A percentile compares a stretch with the other conserved stretches of the same genome.
Conservation (phyloP, 345 rosid species). For the Eucalyptus urophylla region DNA sequence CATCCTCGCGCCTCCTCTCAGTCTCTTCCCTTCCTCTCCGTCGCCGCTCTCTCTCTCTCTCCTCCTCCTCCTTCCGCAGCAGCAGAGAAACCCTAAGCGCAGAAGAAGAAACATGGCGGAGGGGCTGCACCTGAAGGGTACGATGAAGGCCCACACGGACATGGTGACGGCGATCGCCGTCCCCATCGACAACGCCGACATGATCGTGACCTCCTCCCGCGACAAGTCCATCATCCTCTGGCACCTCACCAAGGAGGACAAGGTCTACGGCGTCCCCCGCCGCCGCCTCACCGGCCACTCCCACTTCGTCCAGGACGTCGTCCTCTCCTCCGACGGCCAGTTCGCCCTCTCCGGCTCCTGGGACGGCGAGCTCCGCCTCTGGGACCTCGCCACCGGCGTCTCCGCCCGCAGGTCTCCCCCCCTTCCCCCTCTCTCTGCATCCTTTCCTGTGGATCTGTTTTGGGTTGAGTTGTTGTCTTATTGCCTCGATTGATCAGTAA, state of each 20-base stretch:
- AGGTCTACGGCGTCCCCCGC: conserved; percentile 67
- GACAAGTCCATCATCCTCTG: conserved; percentile 91
- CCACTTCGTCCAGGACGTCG: conserved; percentile 86
- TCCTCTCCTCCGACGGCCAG: conserved; percentile 90
- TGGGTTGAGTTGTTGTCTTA: not conserved
- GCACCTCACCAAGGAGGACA: conserved; percentile 79
- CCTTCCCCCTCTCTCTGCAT: not conserved
- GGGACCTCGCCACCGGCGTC: conserved; percentile 76
- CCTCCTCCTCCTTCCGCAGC: not conserved
- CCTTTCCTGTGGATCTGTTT: not conserved
- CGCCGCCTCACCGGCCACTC: conserved; percentile 95
- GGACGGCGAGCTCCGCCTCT: conserved; percentile 98
- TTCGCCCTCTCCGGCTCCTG: conserved; percentile 96
- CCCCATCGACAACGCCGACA: conserved; percentile 79
- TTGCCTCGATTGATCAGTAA: not conserved
- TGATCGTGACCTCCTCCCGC: conserved; percentile 86
- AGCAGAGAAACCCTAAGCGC: not conserved
- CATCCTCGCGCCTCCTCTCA: not conserved
- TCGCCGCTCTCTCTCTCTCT: not conserved
- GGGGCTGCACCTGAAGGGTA: conserved; percentile 56
- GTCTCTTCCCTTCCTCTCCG: not conserved
- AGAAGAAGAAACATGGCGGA: conserved; percentile 37
- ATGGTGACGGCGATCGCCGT: conserved; percentile 89
- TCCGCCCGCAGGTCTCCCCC: conserved; percentile 57
- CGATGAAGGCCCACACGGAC: conserved; percentile 93